Base-by-base conservation (phyloP, 805 yeast genomes). In the Ogataea nakhonphanomensis region DNA sequence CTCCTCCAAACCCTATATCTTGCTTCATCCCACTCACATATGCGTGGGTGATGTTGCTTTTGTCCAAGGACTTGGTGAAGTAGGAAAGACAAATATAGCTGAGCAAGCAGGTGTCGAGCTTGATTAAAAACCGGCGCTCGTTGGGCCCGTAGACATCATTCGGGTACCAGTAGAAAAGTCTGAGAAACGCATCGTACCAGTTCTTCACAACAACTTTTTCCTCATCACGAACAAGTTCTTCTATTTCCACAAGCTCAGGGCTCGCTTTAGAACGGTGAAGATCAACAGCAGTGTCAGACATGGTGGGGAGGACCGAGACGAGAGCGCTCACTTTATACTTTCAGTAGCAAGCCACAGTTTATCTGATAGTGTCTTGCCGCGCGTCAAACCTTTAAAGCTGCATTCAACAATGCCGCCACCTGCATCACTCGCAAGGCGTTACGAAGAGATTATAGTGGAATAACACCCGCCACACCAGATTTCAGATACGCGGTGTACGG, bases 31-130 rank as follows among this genome's bases (percentile, higher is more conserved):
- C 83, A 12, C 80, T 72, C 29, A 78, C 79, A 51, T 80, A 82
- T 1, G 88, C 88, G 52, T 81, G 79, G 45, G 71, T 72, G 41
- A 77, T 63, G 57, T 81, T 83, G 32, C 75, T 69, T 45, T 73
- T 73, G 57, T 83, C 89, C 33, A 83, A 66, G 35, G 78, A 73
- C 55, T 81, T 81, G 39, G 82, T 78, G 82, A 85, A 83, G 58
- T 81, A 81, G 0, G 79, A 78, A 15, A 69, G 51, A 51, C 76
- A 71, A 13, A 58, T 60, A 44, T 68, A 71, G 27, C 69, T 61
- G 25, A 79, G 67, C 34, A 83, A 58, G 31, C 76, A 58, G 7
- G 73, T 45, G 51, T 81, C 88, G 25, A 81, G 58, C 54, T 81
- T 81, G 48, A 67, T 58, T 14, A 78, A 55, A 28, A 78, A 58